Evolutionary conservation across 352 stramenopile genomes (phyloP).

Genomic region (Phytophthora palmivora): DNA sequence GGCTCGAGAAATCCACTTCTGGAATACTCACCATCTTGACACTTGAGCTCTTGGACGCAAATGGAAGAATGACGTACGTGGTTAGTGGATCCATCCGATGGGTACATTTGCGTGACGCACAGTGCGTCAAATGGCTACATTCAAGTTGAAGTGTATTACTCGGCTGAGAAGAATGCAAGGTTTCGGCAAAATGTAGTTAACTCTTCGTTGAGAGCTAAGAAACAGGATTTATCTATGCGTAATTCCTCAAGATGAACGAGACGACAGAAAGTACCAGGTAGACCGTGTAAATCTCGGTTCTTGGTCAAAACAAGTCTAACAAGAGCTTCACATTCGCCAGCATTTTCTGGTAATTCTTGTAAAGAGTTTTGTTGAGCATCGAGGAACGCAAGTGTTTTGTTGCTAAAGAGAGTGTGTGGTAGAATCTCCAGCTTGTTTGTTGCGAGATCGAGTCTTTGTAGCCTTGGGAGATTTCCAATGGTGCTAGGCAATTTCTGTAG

Average conservation of each 20-base stretch:
- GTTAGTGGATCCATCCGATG: no score
- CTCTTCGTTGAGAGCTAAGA: conserved; percentile 46
- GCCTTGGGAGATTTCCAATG: conserved; percentile 28
- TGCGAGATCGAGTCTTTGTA: conserved; percentile 54
- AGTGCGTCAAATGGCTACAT: neutral
- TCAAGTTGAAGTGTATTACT: conserved; percentile 27
- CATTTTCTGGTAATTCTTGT: conserved; percentile 37
- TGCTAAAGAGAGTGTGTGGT: conserved; percentile 31
- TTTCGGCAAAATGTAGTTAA: conserved; percentile 51
- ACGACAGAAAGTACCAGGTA: conserved; percentile 37
- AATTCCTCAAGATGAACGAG: conserved; percentile 42
- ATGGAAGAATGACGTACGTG: neutral
- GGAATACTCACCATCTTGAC: conserved; percentile 45
- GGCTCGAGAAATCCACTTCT: conserved; percentile 58
- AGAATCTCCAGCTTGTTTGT: conserved; percentile 48
- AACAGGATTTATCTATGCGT: conserved; percentile 58
- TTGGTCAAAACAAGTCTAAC: conserved; percentile 43
- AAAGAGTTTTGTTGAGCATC: conserved; percentile 49
- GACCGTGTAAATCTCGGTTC: conserved; percentile 37
- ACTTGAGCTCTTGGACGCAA: neutral
- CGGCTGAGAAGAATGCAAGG: conserved; percentile 41
- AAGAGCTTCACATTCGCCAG: conserved; percentile 37
- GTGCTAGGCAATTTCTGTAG: conserved; percentile 37
- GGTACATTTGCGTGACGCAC: neutral
- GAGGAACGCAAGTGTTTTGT: conserved; percentile 31